Percentiles rank a stretch among this genome's conserved stretches.
These are phyloP conservation scores for Debaryomycetaceae sp. DNA, from an alignment of 1,139 yeast species.

Conservation along the genomic window DNA sequence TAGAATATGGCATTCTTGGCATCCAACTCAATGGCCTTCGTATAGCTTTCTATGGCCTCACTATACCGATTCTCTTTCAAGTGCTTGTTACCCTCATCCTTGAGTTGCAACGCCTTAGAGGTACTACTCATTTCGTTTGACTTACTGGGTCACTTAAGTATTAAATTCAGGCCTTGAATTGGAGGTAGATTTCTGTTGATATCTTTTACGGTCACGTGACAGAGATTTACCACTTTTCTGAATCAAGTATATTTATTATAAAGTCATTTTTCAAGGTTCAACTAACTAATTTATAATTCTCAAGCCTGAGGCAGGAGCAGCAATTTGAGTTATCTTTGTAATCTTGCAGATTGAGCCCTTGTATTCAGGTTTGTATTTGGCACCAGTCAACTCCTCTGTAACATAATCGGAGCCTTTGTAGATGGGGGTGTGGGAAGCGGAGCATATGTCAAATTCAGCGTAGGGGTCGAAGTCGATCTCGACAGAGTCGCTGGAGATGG, in stretches of 20 bases:
- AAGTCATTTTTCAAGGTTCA: background rate
- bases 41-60: slow-evolving; percentile 67
- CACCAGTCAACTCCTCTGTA: slow-evolving; percentile 86
- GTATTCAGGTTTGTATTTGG: slow-evolving; percentile 72
- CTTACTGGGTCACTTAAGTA: background rate
- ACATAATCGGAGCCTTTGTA: slow-evolving; percentile 70
- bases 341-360: slow-evolving; percentile 78
- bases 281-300: slow-evolving; percentile 40
- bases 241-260: background rate
- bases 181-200: no score
- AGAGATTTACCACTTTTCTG: background rate
- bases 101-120: slow-evolving; percentile 46
- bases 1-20: slow-evolving; percentile 66
- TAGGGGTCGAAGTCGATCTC: slow-evolving; percentile 91
- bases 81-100: slow-evolving; percentile 71
- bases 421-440: slow-evolving; percentile 83
- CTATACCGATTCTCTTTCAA: slow-evolving; percentile 61
- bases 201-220: no score
- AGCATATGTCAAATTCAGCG: slow-evolving; percentile 88
- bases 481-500: slow-evolving; percentile 77
- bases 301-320: slow-evolving; percentile 95
- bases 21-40: slow-evolving; percentile 73
- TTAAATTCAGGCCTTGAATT: no score
- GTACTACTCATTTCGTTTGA: background rate
- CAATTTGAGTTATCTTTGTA: slow-evolving; percentile 74